These are phyloP conservation scores for Lactarius quietus DNA, from an alignment of 768 basidiomycete genomes.

Conservation along the genomic window DNA sequence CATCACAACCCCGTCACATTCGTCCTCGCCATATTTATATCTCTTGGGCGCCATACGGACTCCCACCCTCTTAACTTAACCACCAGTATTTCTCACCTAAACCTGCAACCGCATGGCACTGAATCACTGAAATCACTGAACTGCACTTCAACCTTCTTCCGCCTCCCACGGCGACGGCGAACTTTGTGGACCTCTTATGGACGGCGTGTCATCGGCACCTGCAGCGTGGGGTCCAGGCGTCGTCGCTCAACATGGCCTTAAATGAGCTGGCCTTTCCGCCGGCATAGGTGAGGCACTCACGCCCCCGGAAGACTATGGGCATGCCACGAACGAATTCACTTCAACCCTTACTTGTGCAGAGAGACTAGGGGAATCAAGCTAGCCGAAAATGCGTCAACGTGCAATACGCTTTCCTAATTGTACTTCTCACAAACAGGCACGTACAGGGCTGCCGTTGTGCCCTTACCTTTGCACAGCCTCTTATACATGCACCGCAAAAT, in stretches of 20 bases:
- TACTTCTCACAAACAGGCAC: no score
- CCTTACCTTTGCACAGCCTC: neutral
- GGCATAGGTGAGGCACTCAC: neutral
- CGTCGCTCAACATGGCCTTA: neutral
- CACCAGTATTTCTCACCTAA: neutral
- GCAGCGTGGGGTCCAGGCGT: neutral
- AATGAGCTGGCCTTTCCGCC: neutral
- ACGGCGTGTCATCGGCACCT: neutral
- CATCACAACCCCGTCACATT: neutral
- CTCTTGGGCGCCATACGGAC: neutral
- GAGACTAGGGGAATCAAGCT: neutral
- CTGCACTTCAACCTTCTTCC: neutral
- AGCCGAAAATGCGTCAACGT: neutral
- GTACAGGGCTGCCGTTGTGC: neutral
- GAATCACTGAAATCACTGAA: neutral
- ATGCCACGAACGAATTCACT: neutral
- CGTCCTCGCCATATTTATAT: neutral
- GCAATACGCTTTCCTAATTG: neutral
- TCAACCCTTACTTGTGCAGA: neutral
- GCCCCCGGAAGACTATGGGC: neutral
- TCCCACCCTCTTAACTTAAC: neutral
- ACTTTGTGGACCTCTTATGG: neutral
- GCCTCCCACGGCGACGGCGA: neutral
- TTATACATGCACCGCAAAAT: neutral
- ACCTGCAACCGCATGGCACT: neutral